Evolutionary conservation across 177 flowering plant genomes (phyloP).

Genomic region (Vitis hybrid): DNA sequence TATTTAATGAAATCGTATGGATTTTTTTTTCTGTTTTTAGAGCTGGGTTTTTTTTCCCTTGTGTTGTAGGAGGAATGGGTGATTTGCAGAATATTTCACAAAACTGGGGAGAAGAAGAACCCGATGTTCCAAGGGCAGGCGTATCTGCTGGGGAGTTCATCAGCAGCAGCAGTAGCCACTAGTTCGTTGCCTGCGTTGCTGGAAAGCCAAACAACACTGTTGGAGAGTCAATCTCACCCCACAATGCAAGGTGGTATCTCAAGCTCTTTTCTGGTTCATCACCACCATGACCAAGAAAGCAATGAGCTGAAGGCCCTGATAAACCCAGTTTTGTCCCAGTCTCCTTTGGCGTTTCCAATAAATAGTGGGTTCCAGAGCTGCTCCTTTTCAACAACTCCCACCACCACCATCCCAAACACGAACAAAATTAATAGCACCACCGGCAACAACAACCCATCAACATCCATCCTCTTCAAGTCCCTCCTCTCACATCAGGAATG

Average conservation of each 20-base stretch:
- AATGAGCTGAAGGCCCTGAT: constrained; percentile 23
- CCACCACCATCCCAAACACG: not conserved
- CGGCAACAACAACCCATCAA: constrained; percentile 14
- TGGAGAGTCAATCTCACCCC: constrained; percentile 24
- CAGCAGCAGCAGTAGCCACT: constrained; percentile 7
- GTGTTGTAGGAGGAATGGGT: constrained; percentile 88
- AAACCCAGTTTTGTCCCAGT: constrained; percentile 18
- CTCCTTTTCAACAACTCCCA: constrained; percentile 10
- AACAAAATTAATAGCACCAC: not conserved
- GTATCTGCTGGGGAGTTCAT: constrained; percentile 21
- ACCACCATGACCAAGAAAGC: constrained; percentile 11
- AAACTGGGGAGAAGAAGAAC: constrained; percentile 48
- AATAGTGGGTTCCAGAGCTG: constrained; percentile 15
- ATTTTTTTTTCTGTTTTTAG: not conserved
- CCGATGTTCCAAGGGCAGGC: constrained; percentile 25
- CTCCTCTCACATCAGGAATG: constrained; percentile 43
- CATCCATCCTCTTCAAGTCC: constrained; percentile 36
- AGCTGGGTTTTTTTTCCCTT: too few species aligned
- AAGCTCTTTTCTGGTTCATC: constrained; percentile 13
- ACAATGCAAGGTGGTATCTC: constrained; percentile 9
- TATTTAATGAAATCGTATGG: too few species aligned
- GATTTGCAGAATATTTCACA: constrained; percentile 81
- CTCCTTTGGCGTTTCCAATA: constrained; percentile 6
- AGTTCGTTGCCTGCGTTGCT: constrained; percentile 29
- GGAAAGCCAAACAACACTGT: constrained; percentile 19